A percentile compares a stretch with the other conserved stretches of the same genome.
phyloP scores from a whole-genome alignment of 73 alveolate species.

The Effrenium voratum region DNA sequence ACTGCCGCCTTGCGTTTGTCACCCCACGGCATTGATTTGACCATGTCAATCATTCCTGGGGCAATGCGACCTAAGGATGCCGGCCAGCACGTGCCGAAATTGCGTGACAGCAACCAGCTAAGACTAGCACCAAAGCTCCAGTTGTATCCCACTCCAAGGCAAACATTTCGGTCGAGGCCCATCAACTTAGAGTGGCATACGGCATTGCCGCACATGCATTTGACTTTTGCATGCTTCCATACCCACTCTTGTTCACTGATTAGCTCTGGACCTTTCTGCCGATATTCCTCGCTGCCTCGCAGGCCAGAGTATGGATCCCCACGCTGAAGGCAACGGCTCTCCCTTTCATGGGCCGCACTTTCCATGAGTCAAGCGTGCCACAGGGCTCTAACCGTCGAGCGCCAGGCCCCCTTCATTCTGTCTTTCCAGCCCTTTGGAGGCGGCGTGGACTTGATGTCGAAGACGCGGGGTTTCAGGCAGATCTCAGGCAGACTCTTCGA shows the following conservation, averaged over 20 bases:
- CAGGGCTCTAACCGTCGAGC: too few species aligned
- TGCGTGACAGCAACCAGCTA: neutral
- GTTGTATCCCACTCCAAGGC: slow-evolving; percentile 90
- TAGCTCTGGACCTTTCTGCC: slow-evolving; percentile 57
- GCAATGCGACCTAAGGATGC: slow-evolving; percentile 39
- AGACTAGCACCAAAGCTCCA: slow-evolving; percentile 64
- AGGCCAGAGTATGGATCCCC: neutral
- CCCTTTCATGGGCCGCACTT: neutral
- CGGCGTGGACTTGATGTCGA: slow-evolving; percentile 67
- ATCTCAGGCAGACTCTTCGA: neutral
- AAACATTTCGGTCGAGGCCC: slow-evolving; percentile 74
- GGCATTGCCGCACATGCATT: too few species aligned
- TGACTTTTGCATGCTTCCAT: too few species aligned
- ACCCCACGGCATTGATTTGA: slow-evolving; percentile 69
- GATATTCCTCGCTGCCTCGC: slow-evolving; percentile 51
- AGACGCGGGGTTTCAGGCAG: slow-evolving; percentile 81
- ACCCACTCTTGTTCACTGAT: too few species aligned
- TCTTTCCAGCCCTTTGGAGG: slow-evolving; percentile 42
- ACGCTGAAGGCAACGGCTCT: neutral
- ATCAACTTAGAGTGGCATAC: slow-evolving; percentile 43
- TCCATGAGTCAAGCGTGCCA: neutral
- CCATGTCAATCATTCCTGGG: slow-evolving; percentile 79
- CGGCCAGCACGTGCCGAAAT: neutral
- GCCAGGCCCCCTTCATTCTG: slow-evolving; percentile 74
- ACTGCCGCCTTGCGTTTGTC: slow-evolving; percentile 55